These are phyloP conservation scores for Botrytis fragariae DNA, from an alignment of 2,329 filamentous ascomycete species.

Conservation along the genomic window DNA sequence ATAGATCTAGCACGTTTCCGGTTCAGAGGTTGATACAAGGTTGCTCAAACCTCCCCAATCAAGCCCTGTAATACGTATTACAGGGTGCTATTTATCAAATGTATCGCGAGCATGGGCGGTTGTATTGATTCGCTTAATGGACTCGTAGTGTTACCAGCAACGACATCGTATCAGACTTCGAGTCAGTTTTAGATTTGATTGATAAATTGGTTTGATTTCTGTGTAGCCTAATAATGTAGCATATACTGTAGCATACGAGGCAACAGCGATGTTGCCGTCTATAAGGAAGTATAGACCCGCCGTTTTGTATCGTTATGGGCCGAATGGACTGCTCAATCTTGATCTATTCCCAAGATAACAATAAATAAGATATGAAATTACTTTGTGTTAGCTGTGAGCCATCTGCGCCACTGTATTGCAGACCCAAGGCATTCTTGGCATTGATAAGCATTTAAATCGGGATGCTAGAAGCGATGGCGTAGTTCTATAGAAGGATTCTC, in stretches of 20 bases:
- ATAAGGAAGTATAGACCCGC: neutral
- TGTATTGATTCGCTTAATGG: slow-evolving; percentile 16
- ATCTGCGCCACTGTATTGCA: neutral
- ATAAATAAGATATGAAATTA: neutral
- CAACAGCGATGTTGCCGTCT: neutral
- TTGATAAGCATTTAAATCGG: neutral
- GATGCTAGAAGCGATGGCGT: slow-evolving; percentile 4
- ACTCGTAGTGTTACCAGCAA: neutral
- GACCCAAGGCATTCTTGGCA: neutral
- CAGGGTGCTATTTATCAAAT: neutral
- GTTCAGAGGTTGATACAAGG: slow-evolving; percentile 5
- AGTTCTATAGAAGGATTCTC: neutral
- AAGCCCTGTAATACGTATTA: neutral
- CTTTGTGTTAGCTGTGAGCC: neutral
- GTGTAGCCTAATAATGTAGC: neutral
- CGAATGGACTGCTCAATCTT: neutral
- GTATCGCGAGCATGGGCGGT: neutral
- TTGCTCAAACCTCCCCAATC: neutral
- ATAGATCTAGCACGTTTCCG: neutral
- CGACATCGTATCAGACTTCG: neutral
- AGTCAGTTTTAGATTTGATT: neutral
- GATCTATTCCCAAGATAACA: neutral
- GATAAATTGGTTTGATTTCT: neutral
- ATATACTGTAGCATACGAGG: neutral
- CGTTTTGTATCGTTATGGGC: neutral